Percentiles rank a stretch among this genome's conserved stretches.
Conservation (phyloP, 106 monocot species). For the Gastrodia elata region DNA sequence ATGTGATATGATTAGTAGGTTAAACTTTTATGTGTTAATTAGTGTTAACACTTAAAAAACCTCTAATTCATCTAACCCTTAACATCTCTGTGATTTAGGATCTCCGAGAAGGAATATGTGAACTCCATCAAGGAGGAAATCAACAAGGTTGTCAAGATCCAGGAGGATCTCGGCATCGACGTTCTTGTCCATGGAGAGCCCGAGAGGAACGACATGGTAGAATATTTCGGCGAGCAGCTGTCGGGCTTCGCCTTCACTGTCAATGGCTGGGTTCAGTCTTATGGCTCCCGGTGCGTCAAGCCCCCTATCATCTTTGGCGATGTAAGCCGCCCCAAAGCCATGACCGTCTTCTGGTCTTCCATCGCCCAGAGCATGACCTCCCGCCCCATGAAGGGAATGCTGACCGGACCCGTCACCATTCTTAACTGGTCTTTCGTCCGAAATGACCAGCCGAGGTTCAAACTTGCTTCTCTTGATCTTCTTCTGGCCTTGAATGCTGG, state of each 20-base stretch:
- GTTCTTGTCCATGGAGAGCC: slow-evolving; percentile 25
- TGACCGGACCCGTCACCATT: slow-evolving; percentile 25
- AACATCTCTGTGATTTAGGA: not conserved
- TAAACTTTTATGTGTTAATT: no score
- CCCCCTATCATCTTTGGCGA: slow-evolving; percentile 24
- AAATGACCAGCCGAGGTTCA: slow-evolving; percentile 21
- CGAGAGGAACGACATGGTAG: slow-evolving; percentile 30
- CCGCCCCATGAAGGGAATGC: slow-evolving; percentile 30
- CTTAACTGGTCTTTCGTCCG: slow-evolving; percentile 28
- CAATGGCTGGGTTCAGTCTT: slow-evolving; percentile 27
- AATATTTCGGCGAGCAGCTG: slow-evolving; percentile 26
- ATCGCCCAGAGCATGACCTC: slow-evolving; percentile 25
- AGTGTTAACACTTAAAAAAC: no score
- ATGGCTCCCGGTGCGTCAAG: slow-evolving; percentile 28
- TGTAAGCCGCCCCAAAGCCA: slow-evolving; percentile 26
- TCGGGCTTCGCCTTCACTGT: slow-evolving; percentile 21
- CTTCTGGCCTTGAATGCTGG: not conserved
- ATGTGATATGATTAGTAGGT: no score
- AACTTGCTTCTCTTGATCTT: not conserved
- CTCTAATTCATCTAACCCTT: not conserved
- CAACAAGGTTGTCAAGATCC: slow-evolving; percentile 25
- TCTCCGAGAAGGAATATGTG: slow-evolving; percentile 21
- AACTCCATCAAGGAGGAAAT: slow-evolving; percentile 23
- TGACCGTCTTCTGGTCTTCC: slow-evolving; percentile 27
- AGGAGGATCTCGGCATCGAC: slow-evolving; percentile 19